Evolutionary conservation across 345 rosid genomes (phyloP), one percentile per base, ranked within the genome.

Genomic region (Sapria himalayana): DNA sequence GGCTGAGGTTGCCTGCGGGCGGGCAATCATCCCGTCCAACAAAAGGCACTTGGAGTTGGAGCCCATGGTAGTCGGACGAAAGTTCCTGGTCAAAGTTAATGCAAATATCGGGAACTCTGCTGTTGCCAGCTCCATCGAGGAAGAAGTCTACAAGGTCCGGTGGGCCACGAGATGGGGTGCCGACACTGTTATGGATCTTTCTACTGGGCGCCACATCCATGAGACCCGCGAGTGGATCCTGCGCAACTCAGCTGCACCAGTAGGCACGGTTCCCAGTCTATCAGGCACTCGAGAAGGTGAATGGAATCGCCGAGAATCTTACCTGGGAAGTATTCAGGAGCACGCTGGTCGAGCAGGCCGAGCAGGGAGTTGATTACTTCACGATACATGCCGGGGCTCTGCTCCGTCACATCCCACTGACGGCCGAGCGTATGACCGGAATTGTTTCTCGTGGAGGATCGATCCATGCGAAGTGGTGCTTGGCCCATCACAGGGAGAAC

Each of bases 91-190:
- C 18, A 84, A 91, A 65, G 93, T 91, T 15, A 80, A 91, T 70
- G 99, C 99, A 9, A 91, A 91, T 41, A 91, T 91, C 15, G 99
- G 96, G 43, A 91, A 91, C 57, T 91, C 93, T 2, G 89, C 78
- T 56, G 93, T 84, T 43, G 99, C 78, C 3, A 84, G 99, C 57
- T 84, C 96, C 21, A 84, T 91, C 2, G 93, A 91, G 68, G 99
- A 91, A 43, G 99, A 91, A 65, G 96, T 91, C 29, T 84, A 84
- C 37, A 91, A 91, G 66, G 93, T 84, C 56, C 96, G 78, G n/a
- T 91, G 99, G 99, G 99, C 99, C 21, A 91, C 93, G 12, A 80
- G 79, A 92, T 84, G 99, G 93, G 93, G 99, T 62, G 95, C 89
- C 9, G 95, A 84, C 52, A 91, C 95, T 15, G 81, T 91, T 49